Evolutionary conservation across 2,329 filamentous ascomycete genomes (phyloP).

Genomic region (Tolypocladium paradoxum): DNA sequence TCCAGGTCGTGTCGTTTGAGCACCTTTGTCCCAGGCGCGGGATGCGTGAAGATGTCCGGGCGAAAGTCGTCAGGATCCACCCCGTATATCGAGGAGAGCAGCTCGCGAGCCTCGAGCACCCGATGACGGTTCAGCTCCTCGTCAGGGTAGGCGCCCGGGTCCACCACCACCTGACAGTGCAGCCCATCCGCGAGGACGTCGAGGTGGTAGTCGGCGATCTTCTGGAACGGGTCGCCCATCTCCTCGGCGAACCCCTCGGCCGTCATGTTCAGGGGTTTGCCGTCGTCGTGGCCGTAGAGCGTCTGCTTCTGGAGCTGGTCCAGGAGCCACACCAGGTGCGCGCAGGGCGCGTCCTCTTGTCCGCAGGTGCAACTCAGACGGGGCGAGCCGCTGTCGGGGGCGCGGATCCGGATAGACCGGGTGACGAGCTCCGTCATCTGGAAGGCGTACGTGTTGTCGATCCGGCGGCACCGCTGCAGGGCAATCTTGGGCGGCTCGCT

Average conservation of each 20-base stretch:
- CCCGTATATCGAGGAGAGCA: slow-evolving; percentile 35
- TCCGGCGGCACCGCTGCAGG: slow-evolving; percentile 37
- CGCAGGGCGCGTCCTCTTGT: slow-evolving; percentile 27
- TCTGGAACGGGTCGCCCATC: slow-evolving; percentile 36
- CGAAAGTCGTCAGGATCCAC: slow-evolving; percentile 30
- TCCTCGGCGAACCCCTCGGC: slow-evolving; percentile 31
- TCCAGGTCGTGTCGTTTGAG: slow-evolving; percentile 36
- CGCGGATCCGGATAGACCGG: slow-evolving; percentile 38
- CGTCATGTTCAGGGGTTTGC: slow-evolving; percentile 30
- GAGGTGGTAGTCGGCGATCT: slow-evolving; percentile 39
- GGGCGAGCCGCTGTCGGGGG: slow-evolving; percentile 26
- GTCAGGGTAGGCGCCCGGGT: slow-evolving; percentile 17
- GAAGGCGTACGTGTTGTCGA: slow-evolving; percentile 41
- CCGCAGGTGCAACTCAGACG: slow-evolving; percentile 36
- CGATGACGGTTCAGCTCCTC: slow-evolving; percentile 24
- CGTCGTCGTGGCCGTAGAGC: slow-evolving; percentile 26
- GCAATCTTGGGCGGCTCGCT: slow-evolving; percentile 36
- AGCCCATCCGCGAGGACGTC: slow-evolving; percentile 40
- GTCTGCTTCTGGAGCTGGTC: slow-evolving; percentile 40
- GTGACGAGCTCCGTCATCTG: slow-evolving; percentile 44
- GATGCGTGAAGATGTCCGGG: slow-evolving; percentile 31
- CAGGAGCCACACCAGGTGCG: slow-evolving; percentile 43
- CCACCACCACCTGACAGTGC: slow-evolving; percentile 34
- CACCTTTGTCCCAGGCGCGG: slow-evolving; percentile 19
- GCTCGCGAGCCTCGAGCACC: slow-evolving; percentile 38